Percentiles rank a stretch among this genome's conserved stretches.
Evolutionary conservation across 129 eudicot species (phyloP).

Genomic region (Saussurea involucrata): DNA sequence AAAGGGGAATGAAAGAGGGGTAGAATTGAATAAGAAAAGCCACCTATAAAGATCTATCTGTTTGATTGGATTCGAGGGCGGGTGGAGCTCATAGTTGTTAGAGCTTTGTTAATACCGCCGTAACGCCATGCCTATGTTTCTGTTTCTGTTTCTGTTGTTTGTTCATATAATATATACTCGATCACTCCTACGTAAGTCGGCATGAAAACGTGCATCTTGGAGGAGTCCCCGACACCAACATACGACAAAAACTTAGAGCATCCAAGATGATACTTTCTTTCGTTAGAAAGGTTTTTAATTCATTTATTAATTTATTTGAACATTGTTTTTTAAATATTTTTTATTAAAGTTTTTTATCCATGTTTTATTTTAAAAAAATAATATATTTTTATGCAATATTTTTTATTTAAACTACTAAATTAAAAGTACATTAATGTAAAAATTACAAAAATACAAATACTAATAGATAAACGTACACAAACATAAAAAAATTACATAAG

Average conservation of each 20-base stretch:
- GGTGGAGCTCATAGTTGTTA: background rate
- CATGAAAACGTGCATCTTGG: background rate
- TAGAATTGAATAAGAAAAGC: background rate
- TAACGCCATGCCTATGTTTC: background rate
- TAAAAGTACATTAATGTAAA: no score
- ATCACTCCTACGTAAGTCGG: background rate
- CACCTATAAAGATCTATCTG: background rate
- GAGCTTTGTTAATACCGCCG: conserved; percentile 24
- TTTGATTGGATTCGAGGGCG: background rate
- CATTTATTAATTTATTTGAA: no score
- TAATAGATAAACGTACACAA: no score
- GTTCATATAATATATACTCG: background rate
- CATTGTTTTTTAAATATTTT: no score
- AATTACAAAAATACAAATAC: no score
- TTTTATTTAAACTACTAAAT: no score
- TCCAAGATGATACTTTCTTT: no score
- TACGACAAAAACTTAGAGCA: background rate
- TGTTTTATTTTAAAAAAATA: no score
- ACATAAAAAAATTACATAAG: no score
- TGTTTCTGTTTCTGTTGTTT: conserved; percentile 2
- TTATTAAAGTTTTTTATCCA: no score
- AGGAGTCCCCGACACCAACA: background rate
- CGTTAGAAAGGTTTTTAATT: no score
- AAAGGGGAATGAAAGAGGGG: background rate
- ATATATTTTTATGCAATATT: no score